These are phyloP conservation scores for Phytophthora tentaculata DNA, from an alignment of 352 stramenopile species.

Conservation along the genomic window DNA sequence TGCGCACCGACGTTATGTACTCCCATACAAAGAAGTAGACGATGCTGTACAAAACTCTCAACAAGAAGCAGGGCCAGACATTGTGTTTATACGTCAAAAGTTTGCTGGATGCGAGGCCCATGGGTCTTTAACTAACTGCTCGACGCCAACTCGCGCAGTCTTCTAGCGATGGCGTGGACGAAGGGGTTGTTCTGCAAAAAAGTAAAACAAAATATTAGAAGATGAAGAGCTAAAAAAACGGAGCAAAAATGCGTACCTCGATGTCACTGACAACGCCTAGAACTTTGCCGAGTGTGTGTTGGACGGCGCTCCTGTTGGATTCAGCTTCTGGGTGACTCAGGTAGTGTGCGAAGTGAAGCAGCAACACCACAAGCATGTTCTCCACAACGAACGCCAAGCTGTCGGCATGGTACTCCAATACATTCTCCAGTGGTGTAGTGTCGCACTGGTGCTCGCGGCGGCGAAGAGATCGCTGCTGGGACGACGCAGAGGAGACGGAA, in stretches of 20 bases:
- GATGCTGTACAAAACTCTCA: background rate
- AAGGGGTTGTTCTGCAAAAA: constrained; percentile 64
- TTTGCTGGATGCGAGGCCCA: constrained; percentile 10
- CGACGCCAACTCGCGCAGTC: constrained; percentile 63
- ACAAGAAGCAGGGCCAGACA: background rate
- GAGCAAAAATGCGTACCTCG: constrained; percentile 49
- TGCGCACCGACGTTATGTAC: constrained; percentile 88
- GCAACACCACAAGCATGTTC: constrained; percentile 77
- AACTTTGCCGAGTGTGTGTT: constrained; percentile 74
- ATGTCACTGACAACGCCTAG: constrained; percentile 66
- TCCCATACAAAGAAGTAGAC: constrained; percentile 33
- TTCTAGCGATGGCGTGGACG: constrained; percentile 71
- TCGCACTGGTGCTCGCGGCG: constrained; percentile 49
- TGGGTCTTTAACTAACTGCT: constrained; percentile 39
- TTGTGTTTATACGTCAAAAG: constrained; percentile 31
- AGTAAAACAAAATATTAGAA: constrained; percentile 10
- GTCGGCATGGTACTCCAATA: constrained; percentile 81
- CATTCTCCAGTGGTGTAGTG: constrained; percentile 48
- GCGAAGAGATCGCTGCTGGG: constrained; percentile 30
- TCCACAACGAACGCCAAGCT: constrained; percentile 79
- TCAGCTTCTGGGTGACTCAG: constrained; percentile 41
- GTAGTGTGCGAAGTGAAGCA: constrained; percentile 79
- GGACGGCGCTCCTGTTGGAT: constrained; percentile 31
- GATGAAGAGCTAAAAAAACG: background rate
- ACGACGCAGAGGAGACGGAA: constrained; percentile 28